Base-by-base conservation (phyloP, 345 rosid genomes). In the Gossypium raimondii region DNA sequence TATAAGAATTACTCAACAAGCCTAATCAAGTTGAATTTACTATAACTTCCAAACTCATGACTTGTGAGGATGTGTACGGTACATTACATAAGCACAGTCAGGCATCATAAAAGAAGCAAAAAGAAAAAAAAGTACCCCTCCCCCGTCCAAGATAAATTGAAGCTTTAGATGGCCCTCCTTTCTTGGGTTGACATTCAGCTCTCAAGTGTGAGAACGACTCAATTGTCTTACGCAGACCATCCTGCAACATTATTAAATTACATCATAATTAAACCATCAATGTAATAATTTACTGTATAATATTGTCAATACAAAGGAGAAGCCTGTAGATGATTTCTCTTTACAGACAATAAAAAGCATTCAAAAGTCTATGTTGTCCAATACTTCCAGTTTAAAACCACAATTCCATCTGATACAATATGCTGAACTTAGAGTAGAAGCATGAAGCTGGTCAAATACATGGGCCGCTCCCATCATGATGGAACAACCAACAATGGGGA, bases 111-210 rank as follows among this genome's bases (percentile, higher is more conserved):
- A 29, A 73, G 57, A 25, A 14, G 20, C 43, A 5, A 43, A 62
- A 20, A 63, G 73, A 58, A 74, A 14, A 48, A 63, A 59, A 50
- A 66, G 70, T 85, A 92, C 98, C 93, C 79, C 77, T 92, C 83
- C 98, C 97, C 18, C 81, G 79, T 82, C 97, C 98, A 80, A 94
- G 98, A 74, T 69, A 84, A 77, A 75, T 53, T 55, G 85, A 85
- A 60, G 90, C 98, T 82, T 90, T 95, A 61, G 99, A 91, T 73
- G 90, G 90, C 73, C 97, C 94, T 76, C 86, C 93, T 85, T 88
- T 83, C 79, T 84, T 87, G 60, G 85, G 81, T 78, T 74, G 86
- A 68, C 76, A 80, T 74, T 79, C 92, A 80, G 91, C 93, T 75
- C 86, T 84, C 70, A 94, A 80, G 77, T 92, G 87, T 56, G 98